Conservation (phyloP, 148 eudicot genomes). For the Camellia lanceoleosa region DNA sequence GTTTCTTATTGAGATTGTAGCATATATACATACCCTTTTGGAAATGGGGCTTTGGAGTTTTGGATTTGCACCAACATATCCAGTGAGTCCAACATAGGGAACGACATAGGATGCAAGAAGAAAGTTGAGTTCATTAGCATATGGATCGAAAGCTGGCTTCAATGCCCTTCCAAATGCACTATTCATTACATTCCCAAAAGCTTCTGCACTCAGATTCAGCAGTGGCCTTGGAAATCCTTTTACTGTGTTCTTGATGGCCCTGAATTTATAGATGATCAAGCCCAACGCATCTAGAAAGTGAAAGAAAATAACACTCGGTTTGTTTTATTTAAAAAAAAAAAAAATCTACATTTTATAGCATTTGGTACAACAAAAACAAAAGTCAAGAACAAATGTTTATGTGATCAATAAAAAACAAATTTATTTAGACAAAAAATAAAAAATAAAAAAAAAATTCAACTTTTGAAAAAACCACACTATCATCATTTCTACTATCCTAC, state of each 20-base stretch:
- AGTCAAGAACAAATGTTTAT: neutral
- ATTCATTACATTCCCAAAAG: constrained; percentile 64
- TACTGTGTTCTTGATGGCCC: constrained; percentile 64
- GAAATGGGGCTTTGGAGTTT: constrained; percentile 42
- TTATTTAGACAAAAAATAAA: too few species aligned
- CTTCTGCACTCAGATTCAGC: constrained; percentile 46
- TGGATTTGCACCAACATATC: constrained; percentile 75
- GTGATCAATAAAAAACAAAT: too few species aligned
- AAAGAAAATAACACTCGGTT: neutral
- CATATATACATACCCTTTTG: constrained; percentile 37
- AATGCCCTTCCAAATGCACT: constrained; percentile 53
- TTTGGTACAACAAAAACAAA: too few species aligned
- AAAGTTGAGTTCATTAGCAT: constrained; percentile 57
- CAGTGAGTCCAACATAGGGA: constrained; percentile 90
- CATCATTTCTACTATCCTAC: too few species aligned
- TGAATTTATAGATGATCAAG: constrained; percentile 16
- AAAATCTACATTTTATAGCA: neutral
- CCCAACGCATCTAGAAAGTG: neutral
- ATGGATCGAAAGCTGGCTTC: constrained; percentile 74
- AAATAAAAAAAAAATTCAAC: too few species aligned
- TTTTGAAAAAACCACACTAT: too few species aligned
- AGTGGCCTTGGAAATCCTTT: constrained; percentile 71
- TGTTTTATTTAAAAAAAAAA: neutral
- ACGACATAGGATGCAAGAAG: constrained; percentile 73
- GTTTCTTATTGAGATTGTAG: neutral